Evolutionary conservation across 2,329 filamentous ascomycete genomes (phyloP).

Genomic region (Fusarium napiforme): DNA sequence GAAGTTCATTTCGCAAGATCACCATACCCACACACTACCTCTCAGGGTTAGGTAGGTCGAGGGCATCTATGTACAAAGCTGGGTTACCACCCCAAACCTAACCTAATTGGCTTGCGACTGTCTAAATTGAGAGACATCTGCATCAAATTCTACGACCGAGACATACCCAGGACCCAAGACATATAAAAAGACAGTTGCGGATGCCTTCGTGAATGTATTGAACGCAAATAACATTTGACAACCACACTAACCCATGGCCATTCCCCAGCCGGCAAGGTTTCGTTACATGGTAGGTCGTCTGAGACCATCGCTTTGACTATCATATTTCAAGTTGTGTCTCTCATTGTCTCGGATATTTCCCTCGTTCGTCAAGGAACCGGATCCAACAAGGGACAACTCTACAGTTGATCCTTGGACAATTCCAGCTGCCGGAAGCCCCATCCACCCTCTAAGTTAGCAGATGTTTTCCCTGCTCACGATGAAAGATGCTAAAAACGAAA

Average conservation of each 20-base stretch:
- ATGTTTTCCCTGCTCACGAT: background rate
- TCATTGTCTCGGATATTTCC: slow-evolving; percentile 27
- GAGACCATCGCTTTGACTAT: background rate
- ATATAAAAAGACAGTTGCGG: slow-evolving; percentile 3
- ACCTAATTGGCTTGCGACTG: background rate
- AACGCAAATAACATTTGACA: background rate
- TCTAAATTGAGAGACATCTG: slow-evolving; percentile 12
- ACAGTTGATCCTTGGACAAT: slow-evolving; percentile 20
- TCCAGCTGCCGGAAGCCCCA: slow-evolving; percentile 8
- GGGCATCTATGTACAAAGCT: background rate
- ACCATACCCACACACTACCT: background rate
- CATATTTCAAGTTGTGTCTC: background rate
- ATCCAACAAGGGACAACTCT: slow-evolving; percentile 7
- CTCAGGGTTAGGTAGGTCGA: background rate
- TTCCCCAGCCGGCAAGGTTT: background rate
- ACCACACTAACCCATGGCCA: background rate
- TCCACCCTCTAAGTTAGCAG: background rate
- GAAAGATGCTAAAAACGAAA: background rate
- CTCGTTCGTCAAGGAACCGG: slow-evolving; percentile 16
- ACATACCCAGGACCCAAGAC: slow-evolving; percentile 13
- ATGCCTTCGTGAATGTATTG: background rate
- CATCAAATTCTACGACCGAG: slow-evolving; percentile 14
- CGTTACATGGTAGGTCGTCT: background rate
- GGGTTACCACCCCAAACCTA: background rate
- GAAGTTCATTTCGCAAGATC: background rate